A percentile compares a stretch with the other conserved stretches of the same genome.
Conservation (phyloP, 345 rosid genomes). For the Dipteronia sinensis region DNA sequence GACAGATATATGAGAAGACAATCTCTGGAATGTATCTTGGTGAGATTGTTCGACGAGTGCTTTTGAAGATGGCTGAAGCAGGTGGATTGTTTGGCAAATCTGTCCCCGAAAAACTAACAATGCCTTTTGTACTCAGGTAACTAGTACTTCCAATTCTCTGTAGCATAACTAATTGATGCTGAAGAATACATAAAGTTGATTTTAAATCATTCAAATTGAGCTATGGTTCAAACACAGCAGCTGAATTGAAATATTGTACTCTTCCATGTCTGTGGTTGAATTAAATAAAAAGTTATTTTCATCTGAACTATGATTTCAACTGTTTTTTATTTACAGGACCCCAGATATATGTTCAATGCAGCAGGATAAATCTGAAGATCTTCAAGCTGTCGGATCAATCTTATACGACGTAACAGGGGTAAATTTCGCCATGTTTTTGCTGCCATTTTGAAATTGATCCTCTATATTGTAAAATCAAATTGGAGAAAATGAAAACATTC, state of each 20-base stretch:
- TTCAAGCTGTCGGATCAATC: slow-evolving; percentile 60
- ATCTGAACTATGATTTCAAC: slow-evolving; percentile 10
- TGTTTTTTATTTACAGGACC: slow-evolving; percentile 42
- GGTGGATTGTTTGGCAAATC: slow-evolving; percentile 55
- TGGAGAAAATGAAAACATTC: background rate
- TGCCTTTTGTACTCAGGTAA: slow-evolving; percentile 59
- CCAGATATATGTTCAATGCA: slow-evolving; percentile 70
- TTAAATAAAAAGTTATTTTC: background rate
- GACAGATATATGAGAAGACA: slow-evolving; percentile 84
- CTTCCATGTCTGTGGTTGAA: background rate
- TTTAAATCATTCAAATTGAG: background rate
- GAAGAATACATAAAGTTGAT: background rate
- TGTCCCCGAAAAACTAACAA: slow-evolving; percentile 47
- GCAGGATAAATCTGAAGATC: slow-evolving; percentile 66
- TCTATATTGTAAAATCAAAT: background rate
- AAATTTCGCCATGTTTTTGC: slow-evolving; percentile 18
- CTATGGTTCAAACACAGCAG: too few species aligned
- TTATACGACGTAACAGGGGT: slow-evolving; percentile 53
- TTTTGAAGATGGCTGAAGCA: slow-evolving; percentile 59
- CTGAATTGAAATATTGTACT: too few species aligned
- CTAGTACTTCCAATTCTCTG: background rate
- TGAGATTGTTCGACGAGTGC: slow-evolving; percentile 71
- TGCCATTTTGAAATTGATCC: background rate
- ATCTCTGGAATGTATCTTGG: slow-evolving; percentile 97
- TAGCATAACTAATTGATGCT: background rate